Base-by-base conservation (phyloP, 257 asterid species). In the Solanum sejunctum region DNA sequence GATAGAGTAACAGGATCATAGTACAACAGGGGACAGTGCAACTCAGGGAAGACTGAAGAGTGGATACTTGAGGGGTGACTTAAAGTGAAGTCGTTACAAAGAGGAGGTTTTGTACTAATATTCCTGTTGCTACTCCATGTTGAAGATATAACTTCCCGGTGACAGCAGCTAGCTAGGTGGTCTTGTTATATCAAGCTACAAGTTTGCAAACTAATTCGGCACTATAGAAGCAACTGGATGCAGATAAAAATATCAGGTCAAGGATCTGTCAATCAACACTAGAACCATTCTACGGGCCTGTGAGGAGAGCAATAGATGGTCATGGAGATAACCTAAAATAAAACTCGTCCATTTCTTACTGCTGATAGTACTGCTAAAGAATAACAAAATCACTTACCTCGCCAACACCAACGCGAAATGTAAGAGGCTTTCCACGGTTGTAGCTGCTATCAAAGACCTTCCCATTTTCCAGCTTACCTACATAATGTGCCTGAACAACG, bases 371-470 rank as follows among this genome's bases (percentile, higher is more conserved):
- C 60, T 12, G 45, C 47, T 82, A 5, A 5, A 28, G 23, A 60
- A 18, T 13, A 26, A 64, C 45, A 28, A 13, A 6, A 20, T 15
- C 5, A 72, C 86, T 10, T 88, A 95, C 98, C 98, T 96, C 98
- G 26, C 99, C 99, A 58, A 91, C 97, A 77, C 99, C 99, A 23
- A 94, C 84, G 12, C 95, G 98, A 87, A 96, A 94, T 10, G 98
- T 86, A 41, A 96, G 96, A 43, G 98, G 98, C 91, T 96, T 94
- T 72, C 99, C 98, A n/a, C 99, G 87, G 51, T 89, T 91, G 87
- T 94, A 94, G 89, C 99, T 96, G 94, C 99, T 96, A 63, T 96
- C 99, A 47, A 96, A 96, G 36, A 96, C 96, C 85, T 88, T 93
- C 23, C 99, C 99, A 78, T 94, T 88, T 86, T 91, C 92, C 88